Percentiles rank a stretch among this genome's conserved stretches.
phyloP scores from a whole-genome alignment of 2,329 filamentous ascomycete genomes.

The Orbilia javanica region DNA sequence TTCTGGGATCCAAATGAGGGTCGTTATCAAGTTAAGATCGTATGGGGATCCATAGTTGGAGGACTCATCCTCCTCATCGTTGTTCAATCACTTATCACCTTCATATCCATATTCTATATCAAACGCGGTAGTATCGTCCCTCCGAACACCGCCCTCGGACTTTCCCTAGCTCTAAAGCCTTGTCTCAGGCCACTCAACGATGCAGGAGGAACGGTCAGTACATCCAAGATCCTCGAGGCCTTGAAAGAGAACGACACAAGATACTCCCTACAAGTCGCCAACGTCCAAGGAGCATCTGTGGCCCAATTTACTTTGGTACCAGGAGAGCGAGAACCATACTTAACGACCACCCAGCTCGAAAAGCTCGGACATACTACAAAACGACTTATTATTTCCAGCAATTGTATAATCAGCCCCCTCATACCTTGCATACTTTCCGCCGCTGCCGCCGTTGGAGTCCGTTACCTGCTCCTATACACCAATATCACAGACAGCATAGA shows the following conservation, averaged over 20 bases:
- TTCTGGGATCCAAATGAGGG: neutral
- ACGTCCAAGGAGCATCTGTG: neutral
- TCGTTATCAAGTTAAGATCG: neutral
- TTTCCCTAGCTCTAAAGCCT: neutral
- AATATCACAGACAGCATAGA: neutral
- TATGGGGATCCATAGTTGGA: neutral
- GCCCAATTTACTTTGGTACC: neutral
- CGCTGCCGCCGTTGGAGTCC: neutral
- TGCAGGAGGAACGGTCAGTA: neutral
- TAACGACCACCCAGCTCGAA: neutral
- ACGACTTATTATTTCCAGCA: neutral
- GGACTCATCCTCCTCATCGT: neutral
- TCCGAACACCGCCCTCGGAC: neutral
- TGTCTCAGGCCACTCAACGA: neutral
- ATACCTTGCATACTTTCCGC: neutral
- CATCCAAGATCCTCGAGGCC: neutral
- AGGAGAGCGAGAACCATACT: neutral
- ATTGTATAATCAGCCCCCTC: neutral
- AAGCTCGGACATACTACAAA: neutral
- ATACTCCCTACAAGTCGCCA: neutral
- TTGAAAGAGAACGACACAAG: neutral
- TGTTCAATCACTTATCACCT: neutral
- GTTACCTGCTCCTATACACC: neutral
- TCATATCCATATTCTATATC: neutral
- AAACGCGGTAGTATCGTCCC: neutral